phyloP scores from a whole-genome alignment of 176 grass and related monocot genomes.

The Oryza rufipogon region DNA sequence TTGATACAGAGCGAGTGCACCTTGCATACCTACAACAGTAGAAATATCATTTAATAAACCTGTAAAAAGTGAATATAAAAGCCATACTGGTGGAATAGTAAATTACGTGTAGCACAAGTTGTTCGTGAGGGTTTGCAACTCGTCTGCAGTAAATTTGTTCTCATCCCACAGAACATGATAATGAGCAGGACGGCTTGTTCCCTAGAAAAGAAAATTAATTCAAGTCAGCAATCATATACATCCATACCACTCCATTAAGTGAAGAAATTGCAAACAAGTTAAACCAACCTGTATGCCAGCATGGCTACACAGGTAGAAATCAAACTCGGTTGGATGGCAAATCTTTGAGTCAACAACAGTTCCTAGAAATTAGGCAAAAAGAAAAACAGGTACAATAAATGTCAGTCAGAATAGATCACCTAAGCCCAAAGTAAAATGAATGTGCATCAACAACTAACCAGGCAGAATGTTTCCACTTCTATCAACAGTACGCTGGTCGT shows the following conservation, averaged over 20 bases:
- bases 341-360: constrained; percentile 97
- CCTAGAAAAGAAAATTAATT: constrained; percentile 44
- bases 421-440: neutral
- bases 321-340: constrained; percentile 98
- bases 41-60: constrained; percentile 15
- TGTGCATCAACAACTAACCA: constrained; percentile 56
- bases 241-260: neutral
- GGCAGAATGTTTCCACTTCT: constrained; percentile 94
- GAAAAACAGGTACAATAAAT: neutral
- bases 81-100: neutral
- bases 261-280: constrained; percentile 12
- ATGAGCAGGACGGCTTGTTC: constrained; percentile 92
- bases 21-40: constrained; percentile 70
- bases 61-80: constrained; percentile 5
- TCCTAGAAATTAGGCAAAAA: constrained; percentile 45
- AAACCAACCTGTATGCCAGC: constrained; percentile 86
- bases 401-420: constrained; percentile 1
- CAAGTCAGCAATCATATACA: constrained; percentile 29
- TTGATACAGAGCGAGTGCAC: constrained; percentile 89
- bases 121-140: constrained; percentile 86
- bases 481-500: constrained; percentile 75
- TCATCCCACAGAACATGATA: constrained; percentile 99
- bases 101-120: constrained; percentile 99
- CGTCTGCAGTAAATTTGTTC: constrained; percentile 97
- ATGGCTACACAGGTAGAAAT: constrained; percentile 98